Base-by-base conservation (phyloP, 495 filamentous ascomycete species). In the Aspergillus bertholletiae region DNA sequence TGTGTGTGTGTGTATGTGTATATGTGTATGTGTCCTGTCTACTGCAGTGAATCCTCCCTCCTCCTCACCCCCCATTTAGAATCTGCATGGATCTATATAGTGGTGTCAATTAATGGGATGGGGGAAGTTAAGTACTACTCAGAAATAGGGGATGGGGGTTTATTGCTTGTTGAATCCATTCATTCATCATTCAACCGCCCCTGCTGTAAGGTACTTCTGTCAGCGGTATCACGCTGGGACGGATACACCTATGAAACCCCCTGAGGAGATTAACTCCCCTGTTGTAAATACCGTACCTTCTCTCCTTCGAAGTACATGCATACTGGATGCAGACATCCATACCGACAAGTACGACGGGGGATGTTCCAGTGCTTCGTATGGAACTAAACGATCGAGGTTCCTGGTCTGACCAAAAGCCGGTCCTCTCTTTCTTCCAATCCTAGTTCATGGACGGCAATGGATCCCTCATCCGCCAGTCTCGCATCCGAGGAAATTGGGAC, bases 381-480 rank as follows among this genome's bases (percentile, higher is more conserved):
- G n/a, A 32, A 32, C 9, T 32, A 32, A 32, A 32, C 5, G 13
- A 32, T 32, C 9, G 13, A 32, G 13, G 13, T 28, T 28, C 5
- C 9, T 28, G 27, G 5, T 5, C 27, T 28, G 27, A 32, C 9
- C 9, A 32, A 11, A 12, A 11, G 2, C 30, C 30, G 9, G 27
- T 28, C 27, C 39, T 13, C 24, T 27, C 15, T 7, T 18, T 22
- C 8, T 18, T 20, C 30, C 20, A 40, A 40, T 11, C 6, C 37
- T 40, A 6, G 43, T 9, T 5, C 39, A 23, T 24, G 20, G n/a
- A n/a, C n/a, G n/a, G n/a, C n/a, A 24, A 17, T 21, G 32, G 52
- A 20, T 46, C 52, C 52, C 46, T 44, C 35, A 47, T 47, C 52
- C 52, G 30, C 51, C 51, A 30, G 51, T 54, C 51, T 53, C 39